These are phyloP conservation scores for Drosera capensis DNA, from an alignment of 148 eudicot species.

Conservation along the genomic window DNA sequence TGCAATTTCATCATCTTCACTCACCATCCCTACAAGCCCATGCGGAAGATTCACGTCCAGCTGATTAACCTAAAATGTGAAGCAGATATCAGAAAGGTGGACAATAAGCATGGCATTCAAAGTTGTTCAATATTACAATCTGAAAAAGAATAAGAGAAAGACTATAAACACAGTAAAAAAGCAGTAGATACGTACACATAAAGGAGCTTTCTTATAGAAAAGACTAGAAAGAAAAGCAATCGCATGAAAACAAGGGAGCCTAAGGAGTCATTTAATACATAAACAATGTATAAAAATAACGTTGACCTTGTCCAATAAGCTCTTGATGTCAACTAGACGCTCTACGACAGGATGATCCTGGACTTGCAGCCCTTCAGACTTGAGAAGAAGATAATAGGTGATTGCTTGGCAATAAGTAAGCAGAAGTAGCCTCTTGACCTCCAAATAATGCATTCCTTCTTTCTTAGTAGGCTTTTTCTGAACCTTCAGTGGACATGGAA, in stretches of 20 bases:
- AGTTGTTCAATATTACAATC: too few relatives aligned
- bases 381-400: constrained; percentile 86
- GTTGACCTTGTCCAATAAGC: constrained; percentile 62
- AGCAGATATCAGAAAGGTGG: not conserved
- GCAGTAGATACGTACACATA: too few relatives aligned
- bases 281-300: not conserved
- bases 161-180: too few relatives aligned
- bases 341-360: constrained; percentile 94
- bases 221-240: too few relatives aligned
- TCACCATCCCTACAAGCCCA: constrained; percentile 37
- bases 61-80: constrained; percentile 36
- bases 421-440: constrained; percentile 63
- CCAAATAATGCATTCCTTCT: constrained; percentile 65
- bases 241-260: too few relatives aligned
- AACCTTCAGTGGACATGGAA: constrained; percentile 41
- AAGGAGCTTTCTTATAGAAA: too few relatives aligned
- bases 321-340: constrained; percentile 80
- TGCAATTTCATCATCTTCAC: constrained; percentile 13
- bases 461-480: constrained; percentile 25
- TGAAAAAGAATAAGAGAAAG: too few relatives aligned
- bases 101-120: constrained; percentile 1
- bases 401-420: constrained; percentile 81
- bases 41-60: constrained; percentile 64
- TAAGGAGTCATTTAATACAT: too few relatives aligned
- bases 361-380: constrained; percentile 78